phyloP scores from a whole-genome alignment of 768 basidiomycete species.

The Leccinum variicolor region DNA sequence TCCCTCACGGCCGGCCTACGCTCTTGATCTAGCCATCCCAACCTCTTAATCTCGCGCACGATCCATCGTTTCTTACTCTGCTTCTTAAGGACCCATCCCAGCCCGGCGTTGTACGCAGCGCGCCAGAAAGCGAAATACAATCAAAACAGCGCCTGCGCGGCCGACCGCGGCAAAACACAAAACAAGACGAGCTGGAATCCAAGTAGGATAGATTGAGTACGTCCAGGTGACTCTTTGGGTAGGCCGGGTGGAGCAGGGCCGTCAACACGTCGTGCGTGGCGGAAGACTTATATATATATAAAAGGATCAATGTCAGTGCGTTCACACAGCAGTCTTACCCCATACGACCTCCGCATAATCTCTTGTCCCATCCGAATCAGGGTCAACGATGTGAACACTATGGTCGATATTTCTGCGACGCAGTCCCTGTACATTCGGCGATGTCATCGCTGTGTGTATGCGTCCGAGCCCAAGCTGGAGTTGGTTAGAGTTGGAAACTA shows the following conservation, averaged over 20 bases:
- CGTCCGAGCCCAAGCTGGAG: neutral
- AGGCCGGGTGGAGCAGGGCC: constrained; percentile 74
- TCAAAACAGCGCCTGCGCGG: constrained; percentile 69
- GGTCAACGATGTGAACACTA: constrained; percentile 4
- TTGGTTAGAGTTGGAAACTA: too few relatives aligned
- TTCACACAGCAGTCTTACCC: constrained; percentile 56
- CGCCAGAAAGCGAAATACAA: constrained; percentile 94
- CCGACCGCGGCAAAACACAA: constrained; percentile 51
- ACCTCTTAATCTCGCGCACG: constrained; percentile 68
- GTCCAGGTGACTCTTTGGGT: constrained; percentile 88
- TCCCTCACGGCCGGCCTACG: constrained; percentile 58
- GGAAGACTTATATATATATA: constrained; percentile 61
- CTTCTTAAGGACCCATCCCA: constrained; percentile 91
- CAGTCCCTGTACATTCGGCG: constrained; percentile 18
- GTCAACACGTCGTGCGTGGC: constrained; percentile 89
- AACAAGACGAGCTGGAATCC: constrained; percentile 77
- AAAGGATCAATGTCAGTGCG: neutral
- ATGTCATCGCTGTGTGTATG: constrained; percentile 16
- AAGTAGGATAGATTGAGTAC: constrained; percentile 79
- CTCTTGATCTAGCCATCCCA: constrained; percentile 86
- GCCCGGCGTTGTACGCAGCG: constrained; percentile 84
- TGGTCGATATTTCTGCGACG: constrained; percentile 18
- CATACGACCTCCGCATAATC: constrained; percentile 60
- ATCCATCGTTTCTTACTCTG: constrained; percentile 97
- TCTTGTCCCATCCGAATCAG: constrained; percentile 25